Base-by-base conservation (phyloP, 495 filamentous ascomycete species). In the Podospora pseudopauciseta region DNA sequence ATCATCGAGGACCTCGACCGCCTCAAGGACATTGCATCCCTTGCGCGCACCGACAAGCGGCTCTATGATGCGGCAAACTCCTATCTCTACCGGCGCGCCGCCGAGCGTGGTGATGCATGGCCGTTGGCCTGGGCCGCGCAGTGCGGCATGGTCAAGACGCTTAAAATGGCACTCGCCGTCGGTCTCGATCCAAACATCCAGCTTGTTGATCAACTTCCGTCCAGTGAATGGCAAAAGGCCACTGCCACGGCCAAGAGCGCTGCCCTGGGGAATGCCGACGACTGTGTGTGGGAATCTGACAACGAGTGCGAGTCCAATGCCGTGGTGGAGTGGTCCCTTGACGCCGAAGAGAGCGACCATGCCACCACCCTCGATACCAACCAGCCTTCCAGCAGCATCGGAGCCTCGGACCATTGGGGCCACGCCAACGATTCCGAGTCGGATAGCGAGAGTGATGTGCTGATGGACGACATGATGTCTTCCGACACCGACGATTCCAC, bases 111-210 rank as follows among this genome's bases (percentile, higher is more conserved):
- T 9, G 67, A 72, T 66, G 39, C 64, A n/a, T 71, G 71, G 34
- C 68, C 75, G 1, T 63, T 78, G 18, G 70, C 68, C 5, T 78
- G 76, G 76, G 76, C 71, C 20, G 75, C 76, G 3, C 67, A 69
- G 1, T 63, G 61, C 19, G 76, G 75, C 18, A 49, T 76, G 18
- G 65, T 63, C 18, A 66, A 65, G 1, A 76, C 76, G 0, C 30
- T 78, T 11, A 66, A 20, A 6, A 69, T 66, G 62, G 74, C 72
- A 3, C 74, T 78, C 13, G 67, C 62, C 18, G 71, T 70, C 5
- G 75, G 75, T n/a, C 53, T 72, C 23, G 63, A 72, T 26, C 75
- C 75, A 27, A 70, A 78, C 54, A 30, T 70, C 57, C 44, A 67
- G 26, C 77, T 76, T 34, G 55, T 68, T 19, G 74, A 76, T 7